Evolutionary conservation across 2,329 filamentous ascomycete genomes (phyloP), one percentile per base, ranked within the genome.

Genomic region (Zasmidium cellare): DNA sequence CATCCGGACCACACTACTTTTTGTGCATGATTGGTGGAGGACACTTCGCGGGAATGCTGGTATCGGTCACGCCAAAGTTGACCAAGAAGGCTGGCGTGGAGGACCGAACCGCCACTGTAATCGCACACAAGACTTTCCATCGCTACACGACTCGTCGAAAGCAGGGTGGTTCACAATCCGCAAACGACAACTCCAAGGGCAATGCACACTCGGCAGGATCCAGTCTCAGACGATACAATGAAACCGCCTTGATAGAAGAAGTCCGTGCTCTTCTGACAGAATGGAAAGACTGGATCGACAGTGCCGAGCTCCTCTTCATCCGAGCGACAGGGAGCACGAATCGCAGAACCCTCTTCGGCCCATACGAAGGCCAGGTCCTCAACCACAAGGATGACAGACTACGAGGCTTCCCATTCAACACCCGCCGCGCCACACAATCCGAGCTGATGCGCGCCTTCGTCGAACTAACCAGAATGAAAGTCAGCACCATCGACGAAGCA

Each of bases 21-120:
- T 83, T 99, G 49, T 97, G 92, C 75, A 99, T 99, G 94, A 96
- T 99, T 51, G 94, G 94, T 22, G 94, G 94, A 59, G 94, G 94
- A 0, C 94, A 99, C 73, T 99, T 99, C 71, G 94, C 94, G 0
- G 94, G 90, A 51, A 97, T 97, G 92, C 82, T 97, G 11, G 90
- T 99, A 11, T 92, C 92, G 0, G 82, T 97, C 3, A 86, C 91
- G 0, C 92, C 94, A 0, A 90, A 92, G 61, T 80, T 89, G 53
- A 84, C 85, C 38, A 93, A 90, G 71, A 85, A 85, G 53, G 78
- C 82, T 16, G 89, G 89, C 0, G 81, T 88, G 1, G 84, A 96
- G 71, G 92, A 96, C 64, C 84, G 91, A 53, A 90, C 96, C 69
- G 91, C 93, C 5, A 89, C 88, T 0, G 91, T 97, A 0, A 82